Conservation (phyloP, 148 eudicot species). For the Suaeda aralocaspica region DNA sequence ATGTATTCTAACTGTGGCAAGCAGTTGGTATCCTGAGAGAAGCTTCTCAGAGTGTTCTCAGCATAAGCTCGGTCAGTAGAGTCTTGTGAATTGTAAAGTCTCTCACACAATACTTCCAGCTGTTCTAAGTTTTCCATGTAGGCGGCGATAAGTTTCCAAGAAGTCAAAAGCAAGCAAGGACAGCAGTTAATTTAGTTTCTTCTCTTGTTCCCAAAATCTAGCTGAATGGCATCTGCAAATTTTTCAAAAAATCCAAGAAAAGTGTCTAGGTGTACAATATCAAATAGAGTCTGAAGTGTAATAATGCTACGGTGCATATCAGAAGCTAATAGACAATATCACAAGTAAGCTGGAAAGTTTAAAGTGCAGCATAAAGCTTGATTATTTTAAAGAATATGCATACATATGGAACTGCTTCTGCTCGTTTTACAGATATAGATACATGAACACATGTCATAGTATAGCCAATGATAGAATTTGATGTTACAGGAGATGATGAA, state of each 20-base stretch:
- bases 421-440: slow-evolving; percentile 26
- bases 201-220: slow-evolving; percentile 26
- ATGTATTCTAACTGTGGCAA: slow-evolving; percentile 88
- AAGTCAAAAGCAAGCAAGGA: slow-evolving; percentile 19
- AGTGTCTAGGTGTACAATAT: slow-evolving; percentile 33
- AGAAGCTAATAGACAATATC: slow-evolving; percentile 17
- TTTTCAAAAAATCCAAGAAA: slow-evolving; percentile 37
- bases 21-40: slow-evolving; percentile 67
- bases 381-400: slow-evolving; percentile 24
- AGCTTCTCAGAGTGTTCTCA: slow-evolving; percentile 75
- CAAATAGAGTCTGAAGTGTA: slow-evolving; percentile 19
- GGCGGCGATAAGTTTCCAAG: slow-evolving; percentile 20
- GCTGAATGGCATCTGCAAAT: slow-evolving; percentile 40
- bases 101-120: slow-evolving; percentile 87
- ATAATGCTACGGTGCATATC: slow-evolving; percentile 16
- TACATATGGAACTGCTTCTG: slow-evolving; percentile 27
- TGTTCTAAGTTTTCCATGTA: slow-evolving; percentile 87
- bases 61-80: slow-evolving; percentile 88
- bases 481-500: slow-evolving; percentile 34
- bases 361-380: slow-evolving; percentile 19
- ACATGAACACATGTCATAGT: slow-evolving; percentile 23
- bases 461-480: slow-evolving; percentile 19
- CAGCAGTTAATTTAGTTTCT: slow-evolving; percentile 19
- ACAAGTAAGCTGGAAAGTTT: slow-evolving; percentile 20
- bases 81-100: slow-evolving; percentile 90